Evolutionary conservation across 2,329 filamentous ascomycete species (phyloP).

Genomic region (Fusarium temperatum): DNA sequence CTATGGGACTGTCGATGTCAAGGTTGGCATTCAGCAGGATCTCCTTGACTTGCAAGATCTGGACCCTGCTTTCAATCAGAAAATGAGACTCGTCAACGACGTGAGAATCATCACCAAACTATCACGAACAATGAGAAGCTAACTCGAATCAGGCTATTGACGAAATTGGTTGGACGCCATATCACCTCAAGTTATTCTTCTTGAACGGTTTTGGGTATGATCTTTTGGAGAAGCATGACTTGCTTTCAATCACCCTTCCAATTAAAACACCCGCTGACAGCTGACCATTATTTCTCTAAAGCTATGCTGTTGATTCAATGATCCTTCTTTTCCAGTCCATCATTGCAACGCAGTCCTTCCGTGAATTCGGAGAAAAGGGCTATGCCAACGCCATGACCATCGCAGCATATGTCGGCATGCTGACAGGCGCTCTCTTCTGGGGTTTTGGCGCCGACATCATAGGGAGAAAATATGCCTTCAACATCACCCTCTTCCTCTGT

Average conservation of each 20-base stretch:
- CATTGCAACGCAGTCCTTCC: conserved; percentile 4
- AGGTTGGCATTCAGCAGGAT: background rate
- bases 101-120: conserved; percentile 42
- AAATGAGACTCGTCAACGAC: conserved; percentile 76
- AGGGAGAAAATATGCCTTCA: conserved; percentile 17
- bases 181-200: conserved; percentile 68
- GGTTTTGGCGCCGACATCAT: conserved; percentile 21
- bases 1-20: background rate
- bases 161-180: conserved; percentile 68
- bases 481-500: conserved; percentile 10
- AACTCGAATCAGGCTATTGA: conserved; percentile 55
- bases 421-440: conserved; percentile 18
- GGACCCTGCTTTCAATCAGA: conserved; percentile 49
- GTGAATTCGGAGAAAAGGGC: background rate
- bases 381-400: conserved; percentile 7
- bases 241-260: background rate
- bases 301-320: conserved; percentile 25
- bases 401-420: conserved; percentile 5
- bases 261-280: background rate
- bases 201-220: conserved; percentile 66
- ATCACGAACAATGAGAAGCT: fast-evolving
- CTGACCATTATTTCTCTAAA: background rate
- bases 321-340: conserved; percentile 7
- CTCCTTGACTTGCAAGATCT: background rate
- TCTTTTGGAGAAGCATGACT: background rate